Evolutionary conservation across 495 filamentous ascomycete species (phyloP), one percentile per base, ranked within the genome.

Genomic region (Penicillium robsamsonii): DNA sequence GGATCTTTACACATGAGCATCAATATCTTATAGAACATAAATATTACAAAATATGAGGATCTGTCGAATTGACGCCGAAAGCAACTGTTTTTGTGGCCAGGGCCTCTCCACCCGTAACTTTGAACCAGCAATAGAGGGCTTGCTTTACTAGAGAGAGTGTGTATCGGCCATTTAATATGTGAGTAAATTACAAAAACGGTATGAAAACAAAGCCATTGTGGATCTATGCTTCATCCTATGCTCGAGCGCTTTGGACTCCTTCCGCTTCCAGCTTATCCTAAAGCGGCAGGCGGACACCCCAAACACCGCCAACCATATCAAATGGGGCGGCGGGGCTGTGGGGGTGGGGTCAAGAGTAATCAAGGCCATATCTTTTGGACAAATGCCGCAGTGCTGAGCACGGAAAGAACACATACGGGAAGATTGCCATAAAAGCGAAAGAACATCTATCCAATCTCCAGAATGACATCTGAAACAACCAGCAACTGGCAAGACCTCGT

Each of bases 281-380:
- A 68, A 58, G 13, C 37, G 65, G 68, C 46, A 67, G 41, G 65
- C 63, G 25, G 68, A 70, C 65, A 66, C 65, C 46, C 5, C 33
- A 7, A 2, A 6, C 25, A 46, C 27, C 24, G 29, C 18, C 41
- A 43, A 22, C 18, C 41, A 22, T 8, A 10, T 5, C 35, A 30
- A 31, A 27, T 46, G 45, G 45, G 43, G 24, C 1, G 2, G 22
- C 1, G 22, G 22, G 22, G 22, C n/a, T n/a, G 22, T 1, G 22
- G 22, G 22, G 22, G 22, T 22, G 1, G 1, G 22, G 6, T 8
- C 6, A 46, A 25, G 25, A 43, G 18, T 43, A 9, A 4, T 1
- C 17, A 43, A 43, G 4, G 2, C 20, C 25, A 44, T 18, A 27
- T 46, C 2, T 35, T 35, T 12, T 15, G 13, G 33, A 13, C 31